Evolutionary conservation across 495 filamentous ascomycete species (phyloP), one percentile per base, ranked within the genome.

Genomic region (Immersiella caudata): DNA sequence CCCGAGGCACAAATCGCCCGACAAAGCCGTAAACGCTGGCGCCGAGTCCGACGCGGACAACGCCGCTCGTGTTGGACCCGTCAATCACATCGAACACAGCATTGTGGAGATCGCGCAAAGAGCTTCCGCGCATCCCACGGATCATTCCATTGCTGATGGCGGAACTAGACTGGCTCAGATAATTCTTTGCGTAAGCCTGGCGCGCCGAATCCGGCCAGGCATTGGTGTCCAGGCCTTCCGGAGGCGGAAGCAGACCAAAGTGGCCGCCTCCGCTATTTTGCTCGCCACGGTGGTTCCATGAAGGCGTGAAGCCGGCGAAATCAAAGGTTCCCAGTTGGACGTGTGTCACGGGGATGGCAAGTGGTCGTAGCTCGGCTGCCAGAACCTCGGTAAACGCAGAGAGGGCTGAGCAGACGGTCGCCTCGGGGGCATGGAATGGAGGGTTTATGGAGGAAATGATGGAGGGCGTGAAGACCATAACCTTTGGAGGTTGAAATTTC

Each of bases 311-410:
- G 62, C 81, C 73, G 1, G 74, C 62, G 63, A 82, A 80, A 71
- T 97, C 94, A 72, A 99, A 92, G 55, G 90, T 93, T 61, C 95
- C 95, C 2, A 97, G 87, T 73, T 91, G 91, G 64, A 99, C 78
- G 65, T 96, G 91, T 2, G 89, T 90, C 2, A 98, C 90, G 49
- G 89, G 84, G 58, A 97, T 88, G 56, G 83, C 86, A n/a, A 89
- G 79, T 0, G 87, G 85, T 0, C 78, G 77, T n/a, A 96, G 81
- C 79, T 98, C 95, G 65, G 87, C 85, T 18, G 90, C 84, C 4
- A 99, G 81, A 0, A 89, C 90, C 14, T 87, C 82, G 21, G 89
- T 89, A 71, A 96, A 96, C n/a, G 89, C 90, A 6, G 89, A 87
- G 1, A 97, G 82, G 0, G 92, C 94, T 14, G 90, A 88, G 63